Evolutionary conservation across 2,329 filamentous ascomycete genomes (phyloP).

Genomic region (Aspergillus luchuensis): DNA sequence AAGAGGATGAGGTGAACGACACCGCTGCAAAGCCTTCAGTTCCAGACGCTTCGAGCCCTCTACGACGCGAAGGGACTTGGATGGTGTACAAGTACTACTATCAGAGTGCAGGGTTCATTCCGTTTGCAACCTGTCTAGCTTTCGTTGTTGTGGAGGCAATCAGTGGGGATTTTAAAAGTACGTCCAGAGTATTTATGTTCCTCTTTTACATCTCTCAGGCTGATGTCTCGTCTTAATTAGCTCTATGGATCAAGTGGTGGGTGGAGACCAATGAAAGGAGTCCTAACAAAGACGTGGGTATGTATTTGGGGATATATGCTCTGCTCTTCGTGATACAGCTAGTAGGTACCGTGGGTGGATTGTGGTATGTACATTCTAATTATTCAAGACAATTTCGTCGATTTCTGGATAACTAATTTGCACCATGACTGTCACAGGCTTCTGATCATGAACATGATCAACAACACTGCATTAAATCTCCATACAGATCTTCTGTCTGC

Average conservation of each 20-base stretch:
- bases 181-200: not conserved
- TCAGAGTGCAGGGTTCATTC: not conserved
- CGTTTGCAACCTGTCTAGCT: not conserved
- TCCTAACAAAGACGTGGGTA: not conserved
- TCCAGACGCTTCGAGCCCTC: not conserved
- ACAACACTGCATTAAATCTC: not conserved
- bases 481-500: not conserved
- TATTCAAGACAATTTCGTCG: accelerated
- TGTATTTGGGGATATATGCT: not conserved
- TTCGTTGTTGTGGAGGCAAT: not conserved
- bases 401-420: not conserved
- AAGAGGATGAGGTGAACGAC: not conserved
- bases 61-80: not conserved
- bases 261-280: not conserved
- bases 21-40: not conserved
- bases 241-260: not conserved
- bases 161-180: not conserved
- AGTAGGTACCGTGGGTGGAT: not conserved
- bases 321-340: not conserved
- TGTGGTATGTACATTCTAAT: not conserved
- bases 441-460: not conserved
- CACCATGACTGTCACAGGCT: not conserved
- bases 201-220: not conserved
- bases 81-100: not conserved
- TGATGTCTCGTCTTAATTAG: not conserved